phyloP scores from a whole-genome alignment of 176 grass and related monocot species.

The Puya raimondii region DNA sequence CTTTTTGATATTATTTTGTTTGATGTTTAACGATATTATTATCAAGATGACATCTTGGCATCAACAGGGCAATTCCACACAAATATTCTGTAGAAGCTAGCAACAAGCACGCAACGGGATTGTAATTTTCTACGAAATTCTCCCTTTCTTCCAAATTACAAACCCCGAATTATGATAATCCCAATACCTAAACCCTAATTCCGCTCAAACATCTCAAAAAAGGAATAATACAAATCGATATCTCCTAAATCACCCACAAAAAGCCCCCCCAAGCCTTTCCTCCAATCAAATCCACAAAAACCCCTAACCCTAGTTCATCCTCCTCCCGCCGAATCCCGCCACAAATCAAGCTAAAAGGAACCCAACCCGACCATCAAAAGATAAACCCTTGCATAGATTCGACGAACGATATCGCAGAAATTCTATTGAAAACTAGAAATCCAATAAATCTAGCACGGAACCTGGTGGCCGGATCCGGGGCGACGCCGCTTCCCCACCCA shows the following conservation, averaged over 20 bases:
- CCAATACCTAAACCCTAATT: constrained; percentile 2
- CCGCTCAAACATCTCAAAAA: not conserved
- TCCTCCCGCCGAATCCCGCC: not conserved
- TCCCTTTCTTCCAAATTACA: no score
- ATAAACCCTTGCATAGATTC: constrained; percentile 18
- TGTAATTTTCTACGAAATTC: not conserved
- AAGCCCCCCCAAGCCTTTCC: constrained; percentile 25
- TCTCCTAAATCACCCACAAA: not conserved
- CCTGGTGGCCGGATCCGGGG: constrained; percentile 3
- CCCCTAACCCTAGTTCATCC: not conserved
- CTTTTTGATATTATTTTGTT: not conserved
- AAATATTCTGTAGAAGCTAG: not conserved
- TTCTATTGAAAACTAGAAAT: constrained; percentile 21
- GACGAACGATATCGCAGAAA: constrained; percentile 20
- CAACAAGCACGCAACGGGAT: not conserved
- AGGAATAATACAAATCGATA: constrained; percentile 9
- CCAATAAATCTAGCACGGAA: constrained; percentile 19
- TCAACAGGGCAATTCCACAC: not conserved
- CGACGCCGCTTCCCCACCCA: not conserved
- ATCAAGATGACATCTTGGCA: not conserved
- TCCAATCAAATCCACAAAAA: not conserved
- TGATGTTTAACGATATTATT: not conserved
- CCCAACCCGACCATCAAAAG: constrained; percentile 4
- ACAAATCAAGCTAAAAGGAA: constrained; percentile 2
- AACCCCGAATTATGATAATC: not conserved